Percentiles rank a stretch among this genome's conserved stretches.
Conservation (phyloP, 2,329 filamentous ascomycete genomes). For the Ophiocordyceps sinensis region DNA sequence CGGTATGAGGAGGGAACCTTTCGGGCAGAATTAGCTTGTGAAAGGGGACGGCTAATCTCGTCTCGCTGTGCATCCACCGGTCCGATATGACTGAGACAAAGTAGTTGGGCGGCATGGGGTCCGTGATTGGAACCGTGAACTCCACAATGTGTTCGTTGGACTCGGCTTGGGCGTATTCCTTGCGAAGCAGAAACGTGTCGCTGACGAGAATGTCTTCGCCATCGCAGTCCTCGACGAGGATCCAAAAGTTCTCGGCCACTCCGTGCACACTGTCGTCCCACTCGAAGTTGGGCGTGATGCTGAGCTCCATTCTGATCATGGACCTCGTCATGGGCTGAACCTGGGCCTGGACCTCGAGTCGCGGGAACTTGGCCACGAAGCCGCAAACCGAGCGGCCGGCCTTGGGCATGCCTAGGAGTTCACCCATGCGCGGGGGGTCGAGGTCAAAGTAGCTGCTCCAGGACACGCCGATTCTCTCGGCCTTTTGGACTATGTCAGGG, state of each 20-base stretch:
- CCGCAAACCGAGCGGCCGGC: slow-evolving; percentile 75
- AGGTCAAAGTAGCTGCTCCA: slow-evolving; percentile 94
- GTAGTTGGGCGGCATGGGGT: slow-evolving; percentile 97
- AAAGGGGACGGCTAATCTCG: slow-evolving; percentile 83
- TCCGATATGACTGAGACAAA: slow-evolving; percentile 93
- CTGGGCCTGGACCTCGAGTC: slow-evolving; percentile 82
- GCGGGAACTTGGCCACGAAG: slow-evolving; percentile 82
- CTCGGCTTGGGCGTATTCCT: slow-evolving; percentile 73
- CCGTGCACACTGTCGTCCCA: slow-evolving; percentile 91
- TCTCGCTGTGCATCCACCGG: slow-evolving; percentile 97
- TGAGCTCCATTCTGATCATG: slow-evolving; percentile 79
- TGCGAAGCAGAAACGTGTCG: slow-evolving; percentile 83
- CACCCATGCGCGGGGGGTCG: slow-evolving; percentile 90
- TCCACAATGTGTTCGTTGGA: slow-evolving; percentile 90
- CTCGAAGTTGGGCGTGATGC: slow-evolving; percentile 84
- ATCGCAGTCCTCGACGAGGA: slow-evolving; percentile 92
- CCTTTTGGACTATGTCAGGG: slow-evolving; percentile 76
- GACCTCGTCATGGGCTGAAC: slow-evolving; percentile 91
- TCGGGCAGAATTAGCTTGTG: slow-evolving; percentile 89
- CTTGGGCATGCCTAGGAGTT: slow-evolving; percentile 80
- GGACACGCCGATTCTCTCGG: slow-evolving; percentile 85
- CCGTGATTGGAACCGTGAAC: slow-evolving; percentile 89
- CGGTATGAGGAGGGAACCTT: slow-evolving; percentile 89
- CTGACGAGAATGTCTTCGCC: slow-evolving; percentile 92
- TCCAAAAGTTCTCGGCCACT: slow-evolving; percentile 85